Conservation (phyloP, 495 filamentous ascomycete species). For the Penicillium malachiteum region DNA sequence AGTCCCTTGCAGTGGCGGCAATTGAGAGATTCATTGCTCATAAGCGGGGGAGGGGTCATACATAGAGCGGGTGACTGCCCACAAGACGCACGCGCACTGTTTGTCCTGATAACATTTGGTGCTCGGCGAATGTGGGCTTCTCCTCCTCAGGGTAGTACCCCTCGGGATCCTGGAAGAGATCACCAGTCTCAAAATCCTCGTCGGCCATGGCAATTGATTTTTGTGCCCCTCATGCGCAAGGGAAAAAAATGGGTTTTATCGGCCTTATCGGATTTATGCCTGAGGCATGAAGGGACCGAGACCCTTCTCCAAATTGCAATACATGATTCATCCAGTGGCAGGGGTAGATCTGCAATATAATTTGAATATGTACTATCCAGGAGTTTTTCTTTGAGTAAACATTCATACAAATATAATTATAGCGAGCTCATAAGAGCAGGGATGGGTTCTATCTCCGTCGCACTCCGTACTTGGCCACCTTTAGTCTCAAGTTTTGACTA, state of each 20-base stretch:
- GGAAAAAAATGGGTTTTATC: constrained; percentile 1
- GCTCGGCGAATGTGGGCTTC: constrained; percentile 63
- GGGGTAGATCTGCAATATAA: too few species aligned
- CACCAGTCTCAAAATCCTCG: constrained; percentile 44
- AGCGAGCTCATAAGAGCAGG: too few species aligned
- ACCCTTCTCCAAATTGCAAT: too few species aligned
- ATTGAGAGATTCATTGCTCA: not conserved
- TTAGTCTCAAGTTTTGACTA: too few species aligned
- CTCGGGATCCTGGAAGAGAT: constrained; percentile 75
- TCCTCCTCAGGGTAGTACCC: constrained; percentile 73
- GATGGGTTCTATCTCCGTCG: too few species aligned
- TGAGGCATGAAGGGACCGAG: not conserved
- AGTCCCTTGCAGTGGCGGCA: not conserved
- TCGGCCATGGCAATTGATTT: constrained; percentile 24
- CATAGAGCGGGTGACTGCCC: constrained; percentile 86
- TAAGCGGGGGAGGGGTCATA: constrained; percentile 35
- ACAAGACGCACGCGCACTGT: constrained; percentile 75
- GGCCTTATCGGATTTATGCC: not conserved
- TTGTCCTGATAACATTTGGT: constrained; percentile 65
- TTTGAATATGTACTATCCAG: too few species aligned
- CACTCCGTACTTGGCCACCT: too few species aligned
- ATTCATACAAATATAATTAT: too few species aligned
- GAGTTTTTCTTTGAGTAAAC: too few species aligned
- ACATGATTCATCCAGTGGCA: too few species aligned
- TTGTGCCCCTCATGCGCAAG: not conserved